These are phyloP conservation scores for Gigaspora rosea DNA, from an alignment of 192 early-diverging fungal genomes.

Conservation along the genomic window DNA sequence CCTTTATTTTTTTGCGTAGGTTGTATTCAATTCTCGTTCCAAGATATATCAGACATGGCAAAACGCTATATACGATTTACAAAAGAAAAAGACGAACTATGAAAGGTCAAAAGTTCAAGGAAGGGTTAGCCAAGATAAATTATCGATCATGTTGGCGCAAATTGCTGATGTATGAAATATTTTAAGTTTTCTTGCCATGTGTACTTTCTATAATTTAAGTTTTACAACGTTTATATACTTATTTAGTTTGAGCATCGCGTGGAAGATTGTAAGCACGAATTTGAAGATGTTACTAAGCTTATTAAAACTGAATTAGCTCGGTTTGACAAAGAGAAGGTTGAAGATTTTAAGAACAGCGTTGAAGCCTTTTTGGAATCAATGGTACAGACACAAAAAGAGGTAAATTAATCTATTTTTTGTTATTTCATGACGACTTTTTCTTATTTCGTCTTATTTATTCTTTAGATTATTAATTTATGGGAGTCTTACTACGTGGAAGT, in stretches of 20 bases:
- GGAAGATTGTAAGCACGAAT: constrained; percentile 60
- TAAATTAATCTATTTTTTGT: background rate
- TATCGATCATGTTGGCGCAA: constrained; percentile 45
- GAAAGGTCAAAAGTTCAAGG: constrained; percentile 60
- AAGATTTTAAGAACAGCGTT: constrained; percentile 75
- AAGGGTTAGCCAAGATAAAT: constrained; percentile 52
- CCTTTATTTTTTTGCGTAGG: constrained; percentile 36
- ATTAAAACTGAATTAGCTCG: constrained; percentile 75
- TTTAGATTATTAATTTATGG: constrained; percentile 29
- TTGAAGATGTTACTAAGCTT: constrained; percentile 73
- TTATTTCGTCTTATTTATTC: background rate
- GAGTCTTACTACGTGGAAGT: constrained; percentile 25
- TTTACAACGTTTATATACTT: constrained; percentile 26
- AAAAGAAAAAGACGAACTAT: constrained; percentile 65
- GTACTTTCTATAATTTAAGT: too few species aligned
- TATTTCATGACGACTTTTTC: background rate
- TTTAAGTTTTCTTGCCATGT: constrained; percentile 1
- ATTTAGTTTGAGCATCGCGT: constrained; percentile 47
- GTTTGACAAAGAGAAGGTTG: constrained; percentile 78
- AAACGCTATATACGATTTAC: constrained; percentile 64
- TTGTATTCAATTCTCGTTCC: constrained; percentile 74
- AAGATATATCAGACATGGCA: constrained; percentile 73
- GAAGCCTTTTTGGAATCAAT: constrained; percentile 74
- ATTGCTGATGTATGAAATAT: constrained; percentile 54
- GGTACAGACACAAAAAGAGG: constrained; percentile 78